Evolutionary conservation across 768 basidiomycete genomes (phyloP).

Genomic region (Leccinum subgranulosum): DNA sequence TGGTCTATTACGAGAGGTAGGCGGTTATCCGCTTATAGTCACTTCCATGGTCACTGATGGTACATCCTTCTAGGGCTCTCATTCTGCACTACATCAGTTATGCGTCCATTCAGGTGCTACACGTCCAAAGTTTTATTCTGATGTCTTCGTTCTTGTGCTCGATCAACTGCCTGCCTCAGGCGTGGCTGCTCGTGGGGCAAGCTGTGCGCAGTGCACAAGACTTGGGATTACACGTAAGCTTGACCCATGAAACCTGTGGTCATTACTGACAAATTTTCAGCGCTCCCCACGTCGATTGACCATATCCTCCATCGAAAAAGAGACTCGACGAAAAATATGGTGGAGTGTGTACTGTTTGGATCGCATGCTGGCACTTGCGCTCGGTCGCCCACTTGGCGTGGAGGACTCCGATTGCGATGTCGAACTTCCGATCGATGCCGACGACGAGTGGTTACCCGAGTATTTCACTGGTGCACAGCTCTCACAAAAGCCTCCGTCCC

Average conservation of each 20-base stretch:
- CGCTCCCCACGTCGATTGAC: constrained; percentile 76
- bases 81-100: constrained; percentile 91
- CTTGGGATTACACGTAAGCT: constrained; percentile 83
- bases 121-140: constrained; percentile 88
- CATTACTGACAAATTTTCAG: constrained; percentile 38
- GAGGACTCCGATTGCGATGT: constrained; percentile 91
- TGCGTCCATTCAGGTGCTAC: constrained; percentile 76
- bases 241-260: constrained; percentile 1
- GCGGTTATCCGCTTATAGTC: constrained; percentile 18
- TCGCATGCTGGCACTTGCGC: constrained; percentile 87
- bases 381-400: constrained; percentile 84
- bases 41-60: constrained; percentile 1
- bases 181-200: constrained; percentile 90
- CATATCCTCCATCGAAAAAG: constrained; percentile 76
- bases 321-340: constrained; percentile 89
- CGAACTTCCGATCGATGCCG: constrained; percentile 77
- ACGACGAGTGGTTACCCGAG: constrained; percentile 73
- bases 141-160: constrained; percentile 91
- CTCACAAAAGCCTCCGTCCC: constrained; percentile 52
- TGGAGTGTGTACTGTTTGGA: constrained; percentile 91
- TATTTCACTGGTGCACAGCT: constrained; percentile 66
- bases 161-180: constrained; percentile 90
- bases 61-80: constrained; percentile 56
- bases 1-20: constrained; percentile 87
- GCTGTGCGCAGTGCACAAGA: constrained; percentile 89